Base-by-base conservation (phyloP, 2,329 filamentous ascomycete genomes). In the Penicillium sp. region DNA sequence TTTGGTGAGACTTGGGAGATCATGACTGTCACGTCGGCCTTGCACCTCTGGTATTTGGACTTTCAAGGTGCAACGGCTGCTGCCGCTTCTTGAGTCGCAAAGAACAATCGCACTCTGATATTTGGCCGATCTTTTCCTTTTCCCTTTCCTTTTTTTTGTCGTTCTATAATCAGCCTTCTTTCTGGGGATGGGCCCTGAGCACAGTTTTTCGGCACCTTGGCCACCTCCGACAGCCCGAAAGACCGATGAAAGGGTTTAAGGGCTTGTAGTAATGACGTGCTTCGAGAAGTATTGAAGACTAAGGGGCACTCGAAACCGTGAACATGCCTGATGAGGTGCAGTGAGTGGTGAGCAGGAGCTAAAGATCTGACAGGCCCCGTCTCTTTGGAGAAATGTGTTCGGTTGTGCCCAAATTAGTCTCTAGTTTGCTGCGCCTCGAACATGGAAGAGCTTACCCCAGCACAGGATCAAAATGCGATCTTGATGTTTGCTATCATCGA, bases 31-130 rank as follows among this genome's bases (percentile, higher is more conserved):
- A 38, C 26, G 19, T 61, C 61, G 12, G 61, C 60, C 22, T n/a
- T 68, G 35, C 61, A 64, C 12, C 37, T 66, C 15, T 66, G 61
- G 63, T 56, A 57, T 15, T 49, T 60, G 8, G 58, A 66, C 24
- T 47, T 47, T n/a, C 15, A 28, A 47, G 44, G 44, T 28, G 44
- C 44, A 47, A 47, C 24, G 44, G 44, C 24, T 9, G 22, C 44
- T 8, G 44, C 22, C n/a, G 19, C 22, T 26, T 26, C 13, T 47
- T 47, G 12, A 28, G 10, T 7, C 3, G 22, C 13, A 10, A 26
- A 7, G 4, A 8, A 15, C 22, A 47, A 15, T 47, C 26, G 12
- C 12, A 24, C 7, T 26, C n/a, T 10, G 22, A 17, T 28, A 4
- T 7, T 26, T 47, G 44, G 22, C 10, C 22, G 3, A 19, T 19